A percentile compares a stretch with the other conserved stretches of the same genome.
These are phyloP conservation scores for Thelephora terrestris DNA, from an alignment of 1,284 basidiomycete species.

Conservation along the genomic window DNA sequence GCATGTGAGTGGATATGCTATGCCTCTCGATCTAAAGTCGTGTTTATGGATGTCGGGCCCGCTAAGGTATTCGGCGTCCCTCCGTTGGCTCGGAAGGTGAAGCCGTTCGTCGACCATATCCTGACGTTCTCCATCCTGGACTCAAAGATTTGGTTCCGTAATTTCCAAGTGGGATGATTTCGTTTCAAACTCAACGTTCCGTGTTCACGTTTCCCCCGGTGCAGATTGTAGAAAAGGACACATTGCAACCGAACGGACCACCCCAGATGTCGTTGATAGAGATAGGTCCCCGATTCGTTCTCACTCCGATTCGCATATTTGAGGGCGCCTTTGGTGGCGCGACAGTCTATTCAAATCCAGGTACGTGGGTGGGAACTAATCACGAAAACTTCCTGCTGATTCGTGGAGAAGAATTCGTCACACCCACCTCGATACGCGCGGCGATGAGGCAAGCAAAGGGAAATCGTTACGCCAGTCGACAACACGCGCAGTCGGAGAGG, in stretches of 20 bases:
- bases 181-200: neutral
- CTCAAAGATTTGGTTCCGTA: constrained; percentile 98
- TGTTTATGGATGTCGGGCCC: neutral
- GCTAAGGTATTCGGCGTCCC: constrained; percentile 91
- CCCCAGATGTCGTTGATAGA: constrained; percentile 80
- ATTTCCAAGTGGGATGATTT: constrained; percentile 70
- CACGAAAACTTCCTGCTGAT: neutral
- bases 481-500: constrained; percentile 67
- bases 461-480: constrained; percentile 71
- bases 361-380: constrained; percentile 31
- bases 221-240: constrained; percentile 74
- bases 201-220: neutral
- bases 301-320: constrained; percentile 97
- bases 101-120: constrained; percentile 98
- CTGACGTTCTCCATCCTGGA: constrained; percentile 94
- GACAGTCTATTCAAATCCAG: constrained; percentile 93
- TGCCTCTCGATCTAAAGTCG: constrained; percentile 2
- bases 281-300: constrained; percentile 95
- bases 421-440: constrained; percentile 77
- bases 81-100: constrained; percentile 77
- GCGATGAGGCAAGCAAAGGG: constrained; percentile 66
- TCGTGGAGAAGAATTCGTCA: constrained; percentile 67
- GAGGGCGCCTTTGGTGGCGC: constrained; percentile 95
- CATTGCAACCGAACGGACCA: constrained; percentile 60
- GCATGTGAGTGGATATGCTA: constrained; percentile 56